phyloP scores from a whole-genome alignment of 148 eudicot genomes.

The Chenopodium quinoa region DNA sequence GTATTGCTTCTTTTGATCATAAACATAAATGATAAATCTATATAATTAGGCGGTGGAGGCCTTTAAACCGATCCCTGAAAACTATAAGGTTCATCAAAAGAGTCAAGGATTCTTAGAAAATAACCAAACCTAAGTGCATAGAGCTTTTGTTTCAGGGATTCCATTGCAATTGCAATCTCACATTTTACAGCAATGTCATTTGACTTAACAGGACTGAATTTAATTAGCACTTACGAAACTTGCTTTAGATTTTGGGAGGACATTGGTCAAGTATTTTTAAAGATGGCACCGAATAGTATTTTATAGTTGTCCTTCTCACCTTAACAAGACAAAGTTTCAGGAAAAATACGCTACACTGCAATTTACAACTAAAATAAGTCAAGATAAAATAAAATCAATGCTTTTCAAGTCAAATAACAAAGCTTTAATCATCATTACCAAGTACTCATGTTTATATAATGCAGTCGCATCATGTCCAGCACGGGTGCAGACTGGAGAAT shows the following conservation, averaged over 20 bases:
- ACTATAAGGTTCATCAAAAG: not conserved
- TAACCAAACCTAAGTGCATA: not conserved
- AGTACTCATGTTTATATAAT: not conserved
- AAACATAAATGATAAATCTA: not conserved
- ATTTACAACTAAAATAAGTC: not conserved
- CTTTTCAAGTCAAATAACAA: not conserved
- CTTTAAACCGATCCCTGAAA: not conserved
- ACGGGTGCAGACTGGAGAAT: not conserved
- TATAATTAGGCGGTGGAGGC: not conserved
- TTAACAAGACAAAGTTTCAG: not conserved
- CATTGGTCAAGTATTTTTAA: not conserved
- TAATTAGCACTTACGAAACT: no score
- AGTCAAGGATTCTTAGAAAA: not conserved
- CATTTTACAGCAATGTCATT: no score
- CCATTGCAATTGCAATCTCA: not conserved
- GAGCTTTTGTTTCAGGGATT: not conserved
- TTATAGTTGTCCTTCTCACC: not conserved
- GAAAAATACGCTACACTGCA: not conserved
- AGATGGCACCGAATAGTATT: not conserved
- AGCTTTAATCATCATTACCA: not conserved
- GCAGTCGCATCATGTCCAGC: not conserved
- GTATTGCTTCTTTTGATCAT: not conserved
- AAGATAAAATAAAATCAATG: not conserved
- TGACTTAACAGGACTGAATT: not conserved
- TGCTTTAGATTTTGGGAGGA: not conserved